These are phyloP conservation scores for Ophiostoma sp. DNA, from an alignment of 2,329 filamentous ascomycete genomes.

Conservation along the genomic window DNA sequence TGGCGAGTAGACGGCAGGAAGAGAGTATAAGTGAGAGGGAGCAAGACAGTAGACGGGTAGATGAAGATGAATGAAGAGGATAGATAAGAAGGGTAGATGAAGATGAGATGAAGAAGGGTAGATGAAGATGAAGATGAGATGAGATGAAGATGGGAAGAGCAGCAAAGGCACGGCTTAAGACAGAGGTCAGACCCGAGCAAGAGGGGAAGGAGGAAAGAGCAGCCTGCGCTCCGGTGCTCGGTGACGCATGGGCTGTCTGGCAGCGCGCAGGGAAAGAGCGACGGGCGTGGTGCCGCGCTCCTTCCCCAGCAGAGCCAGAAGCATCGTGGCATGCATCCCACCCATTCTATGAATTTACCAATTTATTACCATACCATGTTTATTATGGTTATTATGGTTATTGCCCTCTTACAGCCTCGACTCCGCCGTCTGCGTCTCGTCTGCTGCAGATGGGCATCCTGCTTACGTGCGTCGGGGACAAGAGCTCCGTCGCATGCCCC, in stretches of 20 bases:
- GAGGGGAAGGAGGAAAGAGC: neutral
- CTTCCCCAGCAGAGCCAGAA: neutral
- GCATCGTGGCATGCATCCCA: constrained; percentile 7
- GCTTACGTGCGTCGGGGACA: neutral
- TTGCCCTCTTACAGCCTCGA: too few relatives aligned
- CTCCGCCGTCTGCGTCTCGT: too few relatives aligned
- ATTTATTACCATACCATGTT: too few relatives aligned
- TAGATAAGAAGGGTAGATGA: too few relatives aligned
- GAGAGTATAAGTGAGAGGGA: too few relatives aligned
- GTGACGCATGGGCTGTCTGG: neutral
- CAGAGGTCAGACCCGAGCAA: neutral
- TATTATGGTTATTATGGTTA: too few relatives aligned
- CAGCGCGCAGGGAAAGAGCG: neutral
- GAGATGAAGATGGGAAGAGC: neutral
- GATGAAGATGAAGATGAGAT: neutral
- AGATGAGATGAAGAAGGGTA: too few relatives aligned
- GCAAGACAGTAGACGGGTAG: too few relatives aligned
- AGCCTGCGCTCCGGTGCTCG: constrained; percentile 4
- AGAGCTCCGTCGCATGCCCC: too few relatives aligned
- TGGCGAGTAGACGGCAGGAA: too few relatives aligned
- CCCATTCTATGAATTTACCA: neutral
- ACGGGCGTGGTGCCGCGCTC: constrained; percentile 1
- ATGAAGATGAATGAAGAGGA: neutral
- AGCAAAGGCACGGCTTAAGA: neutral
- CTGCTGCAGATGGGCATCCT: too few relatives aligned